These are phyloP conservation scores for Melastoma candidum DNA, from an alignment of 441 rosid genomes.

Conservation along the genomic window DNA sequence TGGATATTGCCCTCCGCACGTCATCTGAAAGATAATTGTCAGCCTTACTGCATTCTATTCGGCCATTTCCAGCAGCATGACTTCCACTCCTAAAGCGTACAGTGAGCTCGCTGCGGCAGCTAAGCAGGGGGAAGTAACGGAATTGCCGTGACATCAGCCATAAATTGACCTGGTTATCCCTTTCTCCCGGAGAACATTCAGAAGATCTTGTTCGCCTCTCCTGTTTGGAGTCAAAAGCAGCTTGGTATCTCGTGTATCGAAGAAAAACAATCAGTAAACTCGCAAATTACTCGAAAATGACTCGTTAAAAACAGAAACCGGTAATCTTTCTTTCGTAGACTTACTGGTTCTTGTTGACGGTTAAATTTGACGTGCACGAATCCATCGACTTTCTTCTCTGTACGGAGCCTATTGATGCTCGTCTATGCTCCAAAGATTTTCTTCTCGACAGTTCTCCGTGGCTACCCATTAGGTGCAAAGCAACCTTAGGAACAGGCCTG, in stretches of 20 bases:
- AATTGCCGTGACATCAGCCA: slow-evolving; percentile 22
- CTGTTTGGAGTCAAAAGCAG: slow-evolving; percentile 7
- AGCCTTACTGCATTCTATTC: slow-evolving; percentile 10
- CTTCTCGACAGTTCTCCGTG: slow-evolving; percentile 23
- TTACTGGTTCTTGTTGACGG: slow-evolving; percentile 34
- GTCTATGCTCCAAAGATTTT: background rate
- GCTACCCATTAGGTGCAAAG: slow-evolving; percentile 31
- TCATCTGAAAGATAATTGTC: slow-evolving; percentile 19
- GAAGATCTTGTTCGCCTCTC: background rate
- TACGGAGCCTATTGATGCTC: too few species aligned
- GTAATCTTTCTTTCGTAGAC: slow-evolving; percentile 9
- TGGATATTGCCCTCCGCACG: slow-evolving; percentile 25
- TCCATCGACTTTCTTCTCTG: slow-evolving; percentile 30
- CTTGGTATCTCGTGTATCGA: slow-evolving; percentile 23
- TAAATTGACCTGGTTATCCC: slow-evolving; percentile 10
- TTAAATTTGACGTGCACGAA: slow-evolving; percentile 27
- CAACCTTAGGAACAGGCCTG: slow-evolving; percentile 32
- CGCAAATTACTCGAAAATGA: background rate
- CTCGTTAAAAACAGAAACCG: background rate
- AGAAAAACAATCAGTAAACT: slow-evolving; percentile 9
- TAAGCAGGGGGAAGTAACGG: slow-evolving; percentile 20
- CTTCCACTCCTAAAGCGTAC: slow-evolving; percentile 27
- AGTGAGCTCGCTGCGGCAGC: slow-evolving; percentile 31
- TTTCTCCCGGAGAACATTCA: too few species aligned
- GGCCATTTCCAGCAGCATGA: slow-evolving; percentile 11